Evolutionary conservation across 2,329 filamentous ascomycete species (phyloP).

Genomic region (Canariomyces notabilis): DNA sequence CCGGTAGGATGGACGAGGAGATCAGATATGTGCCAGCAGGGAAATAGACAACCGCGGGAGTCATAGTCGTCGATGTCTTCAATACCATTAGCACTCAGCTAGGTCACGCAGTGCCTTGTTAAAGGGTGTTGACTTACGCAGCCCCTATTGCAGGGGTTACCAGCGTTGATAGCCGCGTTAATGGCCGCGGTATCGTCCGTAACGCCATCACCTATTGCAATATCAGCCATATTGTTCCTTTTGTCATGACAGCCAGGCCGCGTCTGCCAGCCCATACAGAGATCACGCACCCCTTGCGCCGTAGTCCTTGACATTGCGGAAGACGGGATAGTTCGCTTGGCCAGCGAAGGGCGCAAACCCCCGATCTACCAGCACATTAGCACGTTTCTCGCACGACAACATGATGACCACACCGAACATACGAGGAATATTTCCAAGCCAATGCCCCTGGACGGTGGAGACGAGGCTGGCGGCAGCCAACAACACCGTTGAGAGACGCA

Average conservation of each 20-base stretch:
- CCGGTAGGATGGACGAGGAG: slow-evolving; percentile 63
- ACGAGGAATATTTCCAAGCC: slow-evolving; percentile 32
- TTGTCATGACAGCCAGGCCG: neutral
- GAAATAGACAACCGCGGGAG: slow-evolving; percentile 40
- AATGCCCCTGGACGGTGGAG: slow-evolving; percentile 28
- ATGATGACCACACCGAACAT: neutral
- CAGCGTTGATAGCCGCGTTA: slow-evolving; percentile 38
- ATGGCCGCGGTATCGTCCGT: slow-evolving; percentile 45
- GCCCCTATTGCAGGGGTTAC: slow-evolving; percentile 37
- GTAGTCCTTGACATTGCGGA: slow-evolving; percentile 45
- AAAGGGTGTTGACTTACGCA: slow-evolving; percentile 35
- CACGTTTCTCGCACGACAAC: neutral
- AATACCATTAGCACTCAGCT: slow-evolving; percentile 12
- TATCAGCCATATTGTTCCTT: neutral
- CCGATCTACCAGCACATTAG: slow-evolving; percentile 32
- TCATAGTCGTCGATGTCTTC: slow-evolving; percentile 37
- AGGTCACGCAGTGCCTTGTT: neutral
- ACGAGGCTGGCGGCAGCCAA: slow-evolving; percentile 29
- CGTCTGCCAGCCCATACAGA: neutral
- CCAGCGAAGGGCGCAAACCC: slow-evolving; percentile 40
- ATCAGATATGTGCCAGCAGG: slow-evolving; percentile 61
- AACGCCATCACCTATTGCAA: slow-evolving; percentile 36
- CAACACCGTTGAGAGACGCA: slow-evolving; percentile 27
- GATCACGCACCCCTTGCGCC: slow-evolving; percentile 37
- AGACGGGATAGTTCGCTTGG: slow-evolving; percentile 36